Base-by-base conservation (phyloP, 2,329 filamentous ascomycete species). In the Aspergillus caelatus region DNA sequence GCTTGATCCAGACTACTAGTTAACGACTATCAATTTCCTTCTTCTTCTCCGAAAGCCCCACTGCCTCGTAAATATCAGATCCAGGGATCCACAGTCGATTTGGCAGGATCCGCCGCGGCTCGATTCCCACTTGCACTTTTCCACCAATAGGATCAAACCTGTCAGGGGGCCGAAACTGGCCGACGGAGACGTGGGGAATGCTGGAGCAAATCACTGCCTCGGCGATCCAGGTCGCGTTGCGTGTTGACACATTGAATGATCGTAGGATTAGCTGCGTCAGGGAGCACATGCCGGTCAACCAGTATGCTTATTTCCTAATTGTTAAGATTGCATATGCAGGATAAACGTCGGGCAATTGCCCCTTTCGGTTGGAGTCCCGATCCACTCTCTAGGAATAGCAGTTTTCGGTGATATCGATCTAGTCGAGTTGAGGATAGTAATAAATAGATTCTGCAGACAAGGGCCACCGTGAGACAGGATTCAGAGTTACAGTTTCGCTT, bases 1-100 rank as follows among this genome's bases (percentile, higher is more conserved):
- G 39, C 39, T 43, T 43, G 39, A 43, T 43, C 39, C 39, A 43
- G 39, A 43, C 39, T 43, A 43, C 39, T 43, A 43, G 39, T 43
- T 43, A 43, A 43, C 39, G 39, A 43, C 39, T 43, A 43, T 43
- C 39, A 43, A 43, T 61, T 61, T 61, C 56, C 60, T 28, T 54
- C 21, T 54, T 54, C 39, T 43, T 4, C 39, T 43, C 39, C 39
- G 39, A 43, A 43, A 43, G 39, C 39, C 39, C 39, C 28, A 30
- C 28, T 30, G 28, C 28, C 28, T 30, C 28, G 28, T 30, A 30
- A 30, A 30, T 30, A 30, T 43, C 39, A 43, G 39, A 43, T 43
- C 39, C 39, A 43, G 39, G 39, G 39, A 43, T 43, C 39, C 39
- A 43, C 39, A 43, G 39, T 43, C 39, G 39, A 43, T 43, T 43